Evolutionary conservation across 1,284 basidiomycete genomes (phyloP).

Genomic region (Malassezia slooffiae): DNA sequence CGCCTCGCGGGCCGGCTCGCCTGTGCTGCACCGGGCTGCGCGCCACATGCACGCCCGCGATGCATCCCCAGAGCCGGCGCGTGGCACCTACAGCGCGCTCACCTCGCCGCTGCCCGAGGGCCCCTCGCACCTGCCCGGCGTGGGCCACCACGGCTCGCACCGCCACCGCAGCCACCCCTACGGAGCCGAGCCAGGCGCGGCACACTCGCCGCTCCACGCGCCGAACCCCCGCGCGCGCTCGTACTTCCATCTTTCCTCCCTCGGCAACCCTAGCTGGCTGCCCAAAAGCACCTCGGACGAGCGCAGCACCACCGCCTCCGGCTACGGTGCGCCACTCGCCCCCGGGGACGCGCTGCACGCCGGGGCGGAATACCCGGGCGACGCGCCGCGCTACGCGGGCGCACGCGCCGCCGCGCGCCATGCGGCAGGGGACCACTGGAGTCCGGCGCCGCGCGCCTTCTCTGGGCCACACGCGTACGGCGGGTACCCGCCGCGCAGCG

Average conservation of each 20-base stretch:
- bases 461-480: too few relatives aligned
- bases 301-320: slow-evolving; percentile 41
- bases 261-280: slow-evolving; percentile 21
- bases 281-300: slow-evolving; percentile 35
- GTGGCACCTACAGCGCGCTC: slow-evolving; percentile 17
- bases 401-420: not conserved
- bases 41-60: not conserved
- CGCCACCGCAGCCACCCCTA: slow-evolving; percentile 43
- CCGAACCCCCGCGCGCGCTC: slow-evolving; percentile 28
- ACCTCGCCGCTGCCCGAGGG: slow-evolving; percentile 22
- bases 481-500: too few relatives aligned
- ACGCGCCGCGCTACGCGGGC: not conserved
- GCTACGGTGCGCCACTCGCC: too few relatives aligned
- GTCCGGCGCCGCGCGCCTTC: too few relatives aligned
- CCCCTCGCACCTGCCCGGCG: slow-evolving; percentile 32
- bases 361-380: slow-evolving; percentile 9
- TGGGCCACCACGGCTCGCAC: slow-evolving; percentile 39
- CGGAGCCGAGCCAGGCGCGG: slow-evolving; percentile 11
- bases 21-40: slow-evolving; percentile 17
- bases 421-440: too few relatives aligned
- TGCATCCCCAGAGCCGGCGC: slow-evolving; percentile 14
- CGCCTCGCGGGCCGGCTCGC: slow-evolving; percentile 36
- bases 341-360: slow-evolving; percentile 18
- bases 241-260: slow-evolving; percentile 37
- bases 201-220: slow-evolving; percentile 5